Evolutionary conservation across 441 rosid species (phyloP).

Genomic region (Adansonia grandidieri): DNA sequence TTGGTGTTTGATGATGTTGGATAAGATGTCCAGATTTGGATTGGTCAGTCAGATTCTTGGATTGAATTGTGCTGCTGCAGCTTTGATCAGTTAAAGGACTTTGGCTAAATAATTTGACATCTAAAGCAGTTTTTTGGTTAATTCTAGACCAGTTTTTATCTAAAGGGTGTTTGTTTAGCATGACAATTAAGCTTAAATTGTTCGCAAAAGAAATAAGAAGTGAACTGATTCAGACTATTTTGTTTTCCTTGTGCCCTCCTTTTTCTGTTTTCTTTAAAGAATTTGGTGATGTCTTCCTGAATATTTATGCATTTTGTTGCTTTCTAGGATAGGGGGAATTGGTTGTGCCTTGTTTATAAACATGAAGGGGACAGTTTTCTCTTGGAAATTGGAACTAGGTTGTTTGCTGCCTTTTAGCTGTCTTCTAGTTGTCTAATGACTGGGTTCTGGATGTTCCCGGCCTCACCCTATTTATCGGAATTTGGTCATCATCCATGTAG

Average conservation of each 20-base stretch:
- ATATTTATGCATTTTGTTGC: not conserved
- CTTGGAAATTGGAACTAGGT: not conserved
- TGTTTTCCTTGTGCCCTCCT: not conserved
- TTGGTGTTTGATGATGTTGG: not conserved
- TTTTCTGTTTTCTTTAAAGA: not conserved
- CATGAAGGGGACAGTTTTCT: not conserved
- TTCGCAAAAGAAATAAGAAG: not conserved
- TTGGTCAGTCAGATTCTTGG: not conserved
- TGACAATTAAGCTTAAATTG: not conserved
- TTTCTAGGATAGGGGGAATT: not conserved
- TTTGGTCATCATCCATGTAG: too few species aligned
- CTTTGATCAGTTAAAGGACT: not conserved
- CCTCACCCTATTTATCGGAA: too few species aligned
- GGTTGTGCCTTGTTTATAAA: not conserved
- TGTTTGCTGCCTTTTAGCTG: not conserved
- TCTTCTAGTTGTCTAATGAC: too few species aligned
- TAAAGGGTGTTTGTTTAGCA: not conserved
- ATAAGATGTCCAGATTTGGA: not conserved
- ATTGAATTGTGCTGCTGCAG: not conserved
- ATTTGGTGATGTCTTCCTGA: not conserved
- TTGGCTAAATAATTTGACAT: not conserved
- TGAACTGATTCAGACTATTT: not conserved
- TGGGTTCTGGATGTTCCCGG: too few species aligned
- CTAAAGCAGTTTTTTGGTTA: not conserved
- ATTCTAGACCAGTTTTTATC: not conserved